phyloP scores from a whole-genome alignment of 768 basidiomycete species.

The Trametes sanguinea region DNA sequence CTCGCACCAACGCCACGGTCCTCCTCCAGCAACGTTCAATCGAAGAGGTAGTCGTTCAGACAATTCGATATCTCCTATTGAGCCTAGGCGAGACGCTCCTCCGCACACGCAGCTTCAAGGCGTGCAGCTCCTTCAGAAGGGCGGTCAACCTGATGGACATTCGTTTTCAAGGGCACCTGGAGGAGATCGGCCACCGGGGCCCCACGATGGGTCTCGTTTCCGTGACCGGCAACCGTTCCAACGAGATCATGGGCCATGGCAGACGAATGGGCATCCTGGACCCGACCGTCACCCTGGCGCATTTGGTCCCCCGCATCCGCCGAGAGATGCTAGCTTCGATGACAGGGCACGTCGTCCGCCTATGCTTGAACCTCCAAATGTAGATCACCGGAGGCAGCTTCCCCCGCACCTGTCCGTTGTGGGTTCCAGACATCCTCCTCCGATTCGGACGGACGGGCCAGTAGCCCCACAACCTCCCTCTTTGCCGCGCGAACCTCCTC shows the following conservation, averaged over 20 bases:
- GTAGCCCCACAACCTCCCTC: constrained; percentile 32
- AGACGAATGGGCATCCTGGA: background rate
- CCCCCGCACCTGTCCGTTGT: constrained; percentile 54
- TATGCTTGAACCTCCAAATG: background rate
- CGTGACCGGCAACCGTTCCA: constrained; percentile 26
- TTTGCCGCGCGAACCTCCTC: constrained; percentile 14
- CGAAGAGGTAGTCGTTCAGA: constrained; percentile 50
- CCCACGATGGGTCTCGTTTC: constrained; percentile 19
- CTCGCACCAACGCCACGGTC: constrained; percentile 47
- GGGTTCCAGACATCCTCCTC: background rate
- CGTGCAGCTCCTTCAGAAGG: constrained; percentile 66
- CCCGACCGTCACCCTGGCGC: constrained; percentile 8
- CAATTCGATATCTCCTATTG: constrained; percentile 37
- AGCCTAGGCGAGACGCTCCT: constrained; percentile 50
- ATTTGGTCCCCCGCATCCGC: background rate
- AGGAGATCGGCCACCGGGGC: constrained; percentile 26
- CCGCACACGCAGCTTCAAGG: constrained; percentile 41
- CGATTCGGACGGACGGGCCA: background rate
- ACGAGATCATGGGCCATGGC: constrained; percentile 23
- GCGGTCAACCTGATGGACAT: constrained; percentile 14
- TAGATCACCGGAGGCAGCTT: constrained; percentile 41
- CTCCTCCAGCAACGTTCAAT: constrained; percentile 35
- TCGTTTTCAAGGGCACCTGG: constrained; percentile 21
- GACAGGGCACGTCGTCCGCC: constrained; percentile 12
- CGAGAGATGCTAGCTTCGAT: constrained; percentile 14